These are phyloP conservation scores for Spergularia marina DNA, from an alignment of 148 eudicot genomes.

Conservation along the genomic window DNA sequence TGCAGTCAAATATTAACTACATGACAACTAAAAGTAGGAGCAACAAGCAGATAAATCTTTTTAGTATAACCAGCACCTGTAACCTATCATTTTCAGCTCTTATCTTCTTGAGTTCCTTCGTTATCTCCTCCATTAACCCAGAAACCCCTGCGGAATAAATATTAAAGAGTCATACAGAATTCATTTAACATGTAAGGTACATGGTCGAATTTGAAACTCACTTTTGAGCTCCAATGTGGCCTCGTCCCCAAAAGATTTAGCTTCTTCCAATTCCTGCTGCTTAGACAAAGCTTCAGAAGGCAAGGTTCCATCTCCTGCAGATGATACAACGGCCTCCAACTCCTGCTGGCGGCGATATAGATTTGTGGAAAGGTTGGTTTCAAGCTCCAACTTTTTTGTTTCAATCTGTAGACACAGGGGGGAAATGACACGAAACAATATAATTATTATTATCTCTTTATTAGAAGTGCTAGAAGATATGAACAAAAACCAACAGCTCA, in stretches of 20 bases:
- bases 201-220: slow-evolving; percentile 20
- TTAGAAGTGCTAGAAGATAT: too few species aligned
- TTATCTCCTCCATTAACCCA: slow-evolving; percentile 49
- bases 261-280: slow-evolving; percentile 72
- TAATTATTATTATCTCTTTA: too few species aligned
- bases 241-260: slow-evolving; percentile 52
- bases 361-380: slow-evolving; percentile 90
- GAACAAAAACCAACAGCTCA: not conserved
- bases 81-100: slow-evolving; percentile 66
- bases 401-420: slow-evolving; percentile 49
- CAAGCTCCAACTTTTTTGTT: slow-evolving; percentile 88
- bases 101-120: slow-evolving; percentile 55
- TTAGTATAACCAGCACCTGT: slow-evolving; percentile 53
- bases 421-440: too few species aligned
- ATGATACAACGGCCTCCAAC: slow-evolving; percentile 62
- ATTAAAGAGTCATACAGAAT: slow-evolving; percentile 8
- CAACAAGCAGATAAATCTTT: slow-evolving; percentile 15
- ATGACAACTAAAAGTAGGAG: slow-evolving; percentile 9
- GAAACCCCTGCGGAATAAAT: slow-evolving; percentile 49
- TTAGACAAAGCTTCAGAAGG: slow-evolving; percentile 64
- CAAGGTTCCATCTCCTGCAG: slow-evolving; percentile 57
- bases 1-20: slow-evolving; percentile 35
- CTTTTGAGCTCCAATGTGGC: slow-evolving; percentile 69
- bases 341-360: slow-evolving; percentile 80
- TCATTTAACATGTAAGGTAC: not conserved